Base-by-base conservation (phyloP, 306 rosid genomes). In the Styphnolobium japonicum region DNA sequence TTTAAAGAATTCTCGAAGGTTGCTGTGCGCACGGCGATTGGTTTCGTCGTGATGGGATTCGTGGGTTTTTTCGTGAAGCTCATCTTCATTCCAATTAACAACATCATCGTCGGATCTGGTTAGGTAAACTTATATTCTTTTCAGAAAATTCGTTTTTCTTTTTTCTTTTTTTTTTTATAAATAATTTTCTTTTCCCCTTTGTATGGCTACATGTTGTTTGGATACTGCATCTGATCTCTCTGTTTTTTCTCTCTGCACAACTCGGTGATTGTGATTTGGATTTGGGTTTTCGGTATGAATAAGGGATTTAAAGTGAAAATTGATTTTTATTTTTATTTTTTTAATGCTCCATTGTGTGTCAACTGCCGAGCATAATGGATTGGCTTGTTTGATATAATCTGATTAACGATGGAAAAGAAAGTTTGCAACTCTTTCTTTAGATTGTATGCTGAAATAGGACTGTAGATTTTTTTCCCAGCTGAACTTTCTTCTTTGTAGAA, bases 1-100 rank as follows among this genome's bases (percentile, higher is more conserved):
- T n/a, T n/a, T n/a, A n/a, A n/a, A 92, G 97, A 92, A 56, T 92
- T 88, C 83, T 84, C 95, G 0, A 92, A 90, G 89, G 95, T 92
- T 53, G 97, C 92, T 1, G 73, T 90, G 31, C 91, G 97, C 21
- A 92, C 97, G 7, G 97, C 97, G 0, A 86, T 92, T 3, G 93
- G 97, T 39, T 90, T 92, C 58, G 93, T 89, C 5, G 97, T 92
- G 33, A 92, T 90, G 97, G 97, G 97, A 42, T 90, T 92, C 67
- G 94, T 91, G 3, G 93, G 93, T 12, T 91, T 91, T 57, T 91
- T 91, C 73, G 96, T 91, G 16, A 91, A 91, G 85, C 88, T 91
- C 57, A 89, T 91, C 87, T 91, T 91, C 84, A 91, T 89, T 63
- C 96, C 96, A 8, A 89, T 92, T 76, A 92, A 90, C 88, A 92